A percentile compares a stretch with the other conserved stretches of the same genome.
Conservation (phyloP, 2,329 filamentous ascomycete species). For the Leptographium radiaticola region DNA sequence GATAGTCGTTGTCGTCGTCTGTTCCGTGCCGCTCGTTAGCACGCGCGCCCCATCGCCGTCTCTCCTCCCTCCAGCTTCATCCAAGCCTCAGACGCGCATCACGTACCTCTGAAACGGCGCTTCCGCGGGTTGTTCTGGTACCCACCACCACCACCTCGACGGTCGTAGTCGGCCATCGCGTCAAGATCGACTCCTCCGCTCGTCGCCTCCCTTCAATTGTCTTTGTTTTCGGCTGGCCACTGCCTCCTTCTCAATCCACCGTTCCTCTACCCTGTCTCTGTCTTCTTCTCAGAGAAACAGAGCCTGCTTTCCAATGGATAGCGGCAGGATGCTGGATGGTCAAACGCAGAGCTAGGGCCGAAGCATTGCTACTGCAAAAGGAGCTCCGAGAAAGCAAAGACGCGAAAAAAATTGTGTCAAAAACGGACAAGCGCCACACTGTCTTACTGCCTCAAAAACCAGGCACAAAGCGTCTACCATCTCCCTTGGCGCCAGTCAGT, state of each 20-base stretch:
- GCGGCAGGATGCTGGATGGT: background rate
- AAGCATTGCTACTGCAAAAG: background rate
- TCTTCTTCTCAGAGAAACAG: background rate
- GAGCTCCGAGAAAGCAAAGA: background rate
- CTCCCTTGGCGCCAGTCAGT: no score
- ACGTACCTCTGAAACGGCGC: slow-evolving; percentile 63
- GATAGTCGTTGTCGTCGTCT: slow-evolving; percentile 64
- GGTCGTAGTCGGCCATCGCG: slow-evolving; percentile 44
- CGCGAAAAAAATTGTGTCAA: slow-evolving; percentile 2
- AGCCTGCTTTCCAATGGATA: background rate
- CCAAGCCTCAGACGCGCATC: background rate
- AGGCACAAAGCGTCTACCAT: background rate
- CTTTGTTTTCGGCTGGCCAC: background rate
- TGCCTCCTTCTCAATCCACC: background rate
- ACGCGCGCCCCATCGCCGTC: background rate
- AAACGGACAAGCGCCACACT: background rate
- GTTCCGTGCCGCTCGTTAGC: background rate
- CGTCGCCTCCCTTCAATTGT: background rate
- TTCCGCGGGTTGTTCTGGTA: slow-evolving; percentile 44
- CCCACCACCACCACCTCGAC: slow-evolving; percentile 23
- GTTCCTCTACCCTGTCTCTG: background rate
- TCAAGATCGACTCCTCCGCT: background rate
- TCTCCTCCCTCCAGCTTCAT: slow-evolving; percentile 15
- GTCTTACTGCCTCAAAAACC: background rate
- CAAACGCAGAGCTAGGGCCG: background rate